These are phyloP conservation scores for Leishmania mexicana DNA, from an alignment of 208 protist species.

Conservation along the genomic window DNA sequence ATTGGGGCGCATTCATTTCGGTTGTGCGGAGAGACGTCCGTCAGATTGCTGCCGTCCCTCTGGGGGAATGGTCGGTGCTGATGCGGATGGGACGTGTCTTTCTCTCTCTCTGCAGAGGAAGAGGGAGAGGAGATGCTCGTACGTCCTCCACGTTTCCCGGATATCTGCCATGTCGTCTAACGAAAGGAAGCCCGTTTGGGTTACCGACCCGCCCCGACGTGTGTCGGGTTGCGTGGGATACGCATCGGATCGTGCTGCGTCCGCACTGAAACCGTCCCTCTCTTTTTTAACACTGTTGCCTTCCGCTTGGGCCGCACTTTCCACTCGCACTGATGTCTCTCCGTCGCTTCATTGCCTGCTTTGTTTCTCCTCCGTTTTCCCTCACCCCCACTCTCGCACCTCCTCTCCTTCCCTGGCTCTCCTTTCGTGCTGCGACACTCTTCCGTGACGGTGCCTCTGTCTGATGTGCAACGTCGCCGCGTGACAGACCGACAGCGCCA, in stretches of 20 bases:
- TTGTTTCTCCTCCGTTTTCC: not conserved
- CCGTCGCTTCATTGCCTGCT: not conserved
- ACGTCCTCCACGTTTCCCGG: not conserved
- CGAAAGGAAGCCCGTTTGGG: not conserved
- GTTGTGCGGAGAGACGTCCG: not conserved
- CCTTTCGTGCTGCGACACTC: not conserved
- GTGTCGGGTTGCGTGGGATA: not conserved
- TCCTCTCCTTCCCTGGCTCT: not conserved
- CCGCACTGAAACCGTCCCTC: not conserved
- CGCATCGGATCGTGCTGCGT: not conserved
- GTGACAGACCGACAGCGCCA: not conserved
- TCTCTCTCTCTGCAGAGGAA: not conserved
- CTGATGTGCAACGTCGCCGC: not conserved
- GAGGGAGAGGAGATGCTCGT: not conserved
- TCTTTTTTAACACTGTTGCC: not conserved
- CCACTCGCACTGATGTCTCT: not conserved
- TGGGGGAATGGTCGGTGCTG: not conserved
- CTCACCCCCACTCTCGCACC: not conserved
- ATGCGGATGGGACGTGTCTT: too few species aligned
- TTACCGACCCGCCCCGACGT: not conserved
- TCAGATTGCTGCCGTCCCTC: not conserved
- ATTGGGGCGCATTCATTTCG: not conserved
- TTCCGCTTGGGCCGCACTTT: not conserved
- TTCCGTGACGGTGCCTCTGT: not conserved
- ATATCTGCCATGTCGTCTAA: not conserved